Evolutionary conservation across 345 rosid species (phyloP).

Genomic region (Syzygium aromaticum): DNA sequence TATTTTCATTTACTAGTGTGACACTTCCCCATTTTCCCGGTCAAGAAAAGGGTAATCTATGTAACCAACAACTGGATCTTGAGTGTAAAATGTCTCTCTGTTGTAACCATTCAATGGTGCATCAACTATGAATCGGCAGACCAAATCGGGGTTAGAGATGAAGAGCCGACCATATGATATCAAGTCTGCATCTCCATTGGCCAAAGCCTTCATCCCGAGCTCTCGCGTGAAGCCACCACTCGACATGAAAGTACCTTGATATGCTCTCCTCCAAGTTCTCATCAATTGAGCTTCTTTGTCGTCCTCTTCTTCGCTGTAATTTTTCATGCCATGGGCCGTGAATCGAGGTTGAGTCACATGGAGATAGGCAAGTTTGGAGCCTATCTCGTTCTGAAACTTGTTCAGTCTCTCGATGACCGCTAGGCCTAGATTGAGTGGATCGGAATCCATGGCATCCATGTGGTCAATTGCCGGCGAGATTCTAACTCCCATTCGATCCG

Average conservation of each 20-base stretch:
- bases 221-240: slow-evolving; percentile 76
- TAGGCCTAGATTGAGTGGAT: slow-evolving; percentile 62
- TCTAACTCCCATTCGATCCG: slow-evolving; percentile 51
- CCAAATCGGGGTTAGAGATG: slow-evolving; percentile 80
- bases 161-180: slow-evolving; percentile 74
- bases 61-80: slow-evolving; percentile 65
- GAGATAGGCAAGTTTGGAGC: slow-evolving; percentile 55
- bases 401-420: slow-evolving; percentile 53
- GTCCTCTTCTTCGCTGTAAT: slow-evolving; percentile 28
- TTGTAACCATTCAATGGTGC: slow-evolving; percentile 49
- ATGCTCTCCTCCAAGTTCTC: slow-evolving; percentile 41
- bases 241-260: slow-evolving; percentile 59
- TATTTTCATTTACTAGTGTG: not conserved
- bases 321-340: slow-evolving; percentile 50
- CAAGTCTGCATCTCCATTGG: slow-evolving; percentile 62
- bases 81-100: slow-evolving; percentile 67
- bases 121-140: slow-evolving; percentile 40
- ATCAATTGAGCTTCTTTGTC: slow-evolving; percentile 17
- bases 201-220: slow-evolving; percentile 60
- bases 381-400: slow-evolving; percentile 36
- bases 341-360: slow-evolving; percentile 86
- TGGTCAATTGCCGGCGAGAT: slow-evolving; percentile 83
- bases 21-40: not conserved
- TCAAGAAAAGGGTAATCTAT: slow-evolving; percentile 57
- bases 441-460: slow-evolving; percentile 67